A percentile compares a stretch with the other conserved stretches of the same genome.
Evolutionary conservation across 2,329 filamentous ascomycete genomes (phyloP).

Genomic region (Verticillium longisporum): DNA sequence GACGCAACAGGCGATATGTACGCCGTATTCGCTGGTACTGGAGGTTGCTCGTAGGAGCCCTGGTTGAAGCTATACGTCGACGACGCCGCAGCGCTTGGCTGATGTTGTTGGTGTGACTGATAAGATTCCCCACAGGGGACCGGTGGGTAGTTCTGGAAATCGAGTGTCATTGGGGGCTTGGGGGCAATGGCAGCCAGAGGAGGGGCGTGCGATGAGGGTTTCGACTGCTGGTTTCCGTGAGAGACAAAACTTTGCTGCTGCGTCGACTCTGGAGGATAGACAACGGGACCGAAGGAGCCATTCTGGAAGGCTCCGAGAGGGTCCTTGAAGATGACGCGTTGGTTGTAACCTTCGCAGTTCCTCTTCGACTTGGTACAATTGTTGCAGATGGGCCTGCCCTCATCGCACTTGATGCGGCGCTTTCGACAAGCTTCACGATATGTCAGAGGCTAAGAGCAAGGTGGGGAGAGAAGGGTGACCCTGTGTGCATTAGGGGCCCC

Average conservation of each 20-base stretch:
- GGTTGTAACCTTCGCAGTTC: conserved; percentile 76
- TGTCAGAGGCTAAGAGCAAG: conserved; percentile 4
- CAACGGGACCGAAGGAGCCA: conserved; percentile 35
- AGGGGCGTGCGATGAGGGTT: conserved; percentile 27
- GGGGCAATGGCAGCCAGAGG: conserved; percentile 43
- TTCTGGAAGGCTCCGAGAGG: conserved; percentile 54
- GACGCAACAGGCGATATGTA: conserved; percentile 7
- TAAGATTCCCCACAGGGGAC: conserved; percentile 11
- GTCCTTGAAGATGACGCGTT: conserved; percentile 74
- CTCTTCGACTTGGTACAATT: conserved; percentile 86
- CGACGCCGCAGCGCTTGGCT: neutral
- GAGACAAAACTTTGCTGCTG: conserved; percentile 33
- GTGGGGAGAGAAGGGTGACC: neutral
- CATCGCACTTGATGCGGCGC: conserved; percentile 94
- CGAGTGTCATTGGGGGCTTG: conserved; percentile 34
- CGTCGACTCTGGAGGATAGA: conserved; percentile 37
- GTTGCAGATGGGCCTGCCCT: conserved; percentile 73
- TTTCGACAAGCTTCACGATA: conserved; percentile 68
- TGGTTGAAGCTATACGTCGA: neutral
- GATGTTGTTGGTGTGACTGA: neutral
- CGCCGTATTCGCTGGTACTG: conserved; percentile 2
- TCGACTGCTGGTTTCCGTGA: conserved; percentile 25
- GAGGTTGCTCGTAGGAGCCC: neutral
- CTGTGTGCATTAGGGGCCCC: neutral
- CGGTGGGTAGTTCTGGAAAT: conserved; percentile 23